Evolutionary conservation across 2,329 filamentous ascomycete species (phyloP).

Genomic region (Trichophyton simii): DNA sequence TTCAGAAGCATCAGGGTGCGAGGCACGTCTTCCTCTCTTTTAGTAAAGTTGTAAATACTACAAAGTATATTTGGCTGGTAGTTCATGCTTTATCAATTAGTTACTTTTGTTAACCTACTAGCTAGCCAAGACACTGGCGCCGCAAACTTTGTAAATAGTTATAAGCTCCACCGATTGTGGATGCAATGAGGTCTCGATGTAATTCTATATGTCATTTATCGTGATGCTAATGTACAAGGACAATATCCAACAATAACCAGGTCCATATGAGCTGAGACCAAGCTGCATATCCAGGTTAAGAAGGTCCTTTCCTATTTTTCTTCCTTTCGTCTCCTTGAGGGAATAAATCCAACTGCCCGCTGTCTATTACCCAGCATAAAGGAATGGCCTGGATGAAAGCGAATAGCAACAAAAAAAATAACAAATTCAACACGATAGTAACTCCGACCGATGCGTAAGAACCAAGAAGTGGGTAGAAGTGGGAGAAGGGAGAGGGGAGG

Average conservation of each 20-base stretch:
- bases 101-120: no score
- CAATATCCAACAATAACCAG: background rate
- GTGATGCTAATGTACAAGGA: background rate
- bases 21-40: no score
- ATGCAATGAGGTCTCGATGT: background rate
- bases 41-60: no score
- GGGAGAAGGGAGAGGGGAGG: background rate
- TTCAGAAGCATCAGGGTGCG: no score
- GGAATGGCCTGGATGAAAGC: background rate
- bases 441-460: constrained; percentile 10
- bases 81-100: no score
- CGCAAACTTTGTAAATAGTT: no score
- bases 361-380: constrained; percentile 3
- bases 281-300: background rate
- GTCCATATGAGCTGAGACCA: background rate
- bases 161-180: background rate
- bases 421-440: background rate
- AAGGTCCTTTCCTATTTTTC: background rate
- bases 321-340: background rate
- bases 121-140: no score
- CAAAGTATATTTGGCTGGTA: no score
- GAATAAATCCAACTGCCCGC: background rate
- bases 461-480: background rate
- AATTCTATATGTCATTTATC: background rate
- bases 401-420: background rate